Conservation (phyloP, 345 rosid species). For the Corchorus capsularis region DNA sequence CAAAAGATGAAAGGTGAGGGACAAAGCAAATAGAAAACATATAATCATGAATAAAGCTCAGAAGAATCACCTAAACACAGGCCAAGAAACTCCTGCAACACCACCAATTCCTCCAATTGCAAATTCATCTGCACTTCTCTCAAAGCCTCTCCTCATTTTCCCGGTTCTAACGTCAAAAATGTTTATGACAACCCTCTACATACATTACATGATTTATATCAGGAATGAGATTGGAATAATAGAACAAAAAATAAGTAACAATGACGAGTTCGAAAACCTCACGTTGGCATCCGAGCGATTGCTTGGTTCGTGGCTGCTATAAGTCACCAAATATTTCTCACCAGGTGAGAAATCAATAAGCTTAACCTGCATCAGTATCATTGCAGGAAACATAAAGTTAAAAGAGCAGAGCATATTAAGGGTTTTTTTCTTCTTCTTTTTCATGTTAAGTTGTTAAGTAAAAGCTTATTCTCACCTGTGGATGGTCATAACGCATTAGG, state of each 20-base stretch:
- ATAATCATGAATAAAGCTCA: not conserved
- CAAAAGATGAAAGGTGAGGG: constrained; percentile 13
- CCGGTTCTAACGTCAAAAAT: constrained; percentile 92
- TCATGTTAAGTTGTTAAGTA: too few species aligned
- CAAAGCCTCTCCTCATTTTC: constrained; percentile 89
- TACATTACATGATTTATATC: constrained; percentile 14
- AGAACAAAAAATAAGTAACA: not conserved
- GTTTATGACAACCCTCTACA: constrained; percentile 76
- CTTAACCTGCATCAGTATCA: constrained; percentile 84
- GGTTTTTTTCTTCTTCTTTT: too few species aligned
- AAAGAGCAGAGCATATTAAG: too few species aligned
- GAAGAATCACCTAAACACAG: constrained; percentile 66
- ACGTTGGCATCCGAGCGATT: constrained; percentile 93
- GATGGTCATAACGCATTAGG: constrained; percentile 91
- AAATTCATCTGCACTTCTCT: constrained; percentile 94
- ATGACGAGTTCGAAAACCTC: constrained; percentile 29
- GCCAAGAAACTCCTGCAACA: constrained; percentile 71
- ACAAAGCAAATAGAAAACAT: not conserved
- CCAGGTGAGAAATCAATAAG: constrained; percentile 90
- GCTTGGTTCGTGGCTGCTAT: constrained; percentile 94
- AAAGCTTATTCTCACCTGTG: constrained; percentile 73
- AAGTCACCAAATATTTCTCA: constrained; percentile 89
- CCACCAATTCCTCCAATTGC: constrained; percentile 86
- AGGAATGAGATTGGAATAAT: not conserved
- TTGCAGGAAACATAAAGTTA: too few species aligned